These are phyloP conservation scores for Taphrina betulina DNA, from an alignment of 1,139 yeast species.

Conservation along the genomic window DNA sequence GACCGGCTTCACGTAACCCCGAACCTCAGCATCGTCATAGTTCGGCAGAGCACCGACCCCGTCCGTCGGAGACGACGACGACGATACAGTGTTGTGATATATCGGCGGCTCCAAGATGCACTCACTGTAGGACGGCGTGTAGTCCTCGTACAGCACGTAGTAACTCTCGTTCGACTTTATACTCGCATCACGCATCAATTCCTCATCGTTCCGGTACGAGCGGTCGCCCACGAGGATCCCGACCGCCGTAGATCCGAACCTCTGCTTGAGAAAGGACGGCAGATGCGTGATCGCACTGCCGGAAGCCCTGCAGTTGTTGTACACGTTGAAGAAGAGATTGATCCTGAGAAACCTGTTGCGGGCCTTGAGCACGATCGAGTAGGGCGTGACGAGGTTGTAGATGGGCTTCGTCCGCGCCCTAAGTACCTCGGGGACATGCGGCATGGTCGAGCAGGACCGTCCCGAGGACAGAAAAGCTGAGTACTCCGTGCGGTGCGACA, in stretches of 20 bases:
- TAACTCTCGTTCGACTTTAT: conserved; percentile 21
- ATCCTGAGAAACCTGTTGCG: conserved; percentile 18
- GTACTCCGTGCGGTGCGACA: too few species aligned
- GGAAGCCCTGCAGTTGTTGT: conserved; percentile 20
- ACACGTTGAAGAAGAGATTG: conserved; percentile 16
- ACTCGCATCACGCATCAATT: conserved; percentile 21
- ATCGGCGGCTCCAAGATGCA: conserved; percentile 18
- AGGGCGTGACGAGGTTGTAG: conserved; percentile 16
- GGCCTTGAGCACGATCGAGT: conserved; percentile 22
- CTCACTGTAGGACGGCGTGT: conserved; percentile 22
- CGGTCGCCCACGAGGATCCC: conserved; percentile 25
- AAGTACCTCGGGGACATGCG: too few species aligned
- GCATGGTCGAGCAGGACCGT: too few species aligned
- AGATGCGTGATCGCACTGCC: conserved; percentile 24
- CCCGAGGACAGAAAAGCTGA: too few species aligned
- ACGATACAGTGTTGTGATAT: neutral
- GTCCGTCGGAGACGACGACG: neutral
- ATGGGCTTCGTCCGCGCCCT: too few species aligned
- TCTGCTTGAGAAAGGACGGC: conserved; percentile 15
- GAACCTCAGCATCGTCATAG: conserved; percentile 11
- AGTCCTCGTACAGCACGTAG: conserved; percentile 24
- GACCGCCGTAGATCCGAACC: conserved; percentile 16
- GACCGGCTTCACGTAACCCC: conserved; percentile 3
- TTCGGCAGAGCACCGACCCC: neutral
- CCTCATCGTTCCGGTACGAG: conserved; percentile 19